Conservation (phyloP, 140 eudicot genomes). For the Bidens hawaiensis region DNA sequence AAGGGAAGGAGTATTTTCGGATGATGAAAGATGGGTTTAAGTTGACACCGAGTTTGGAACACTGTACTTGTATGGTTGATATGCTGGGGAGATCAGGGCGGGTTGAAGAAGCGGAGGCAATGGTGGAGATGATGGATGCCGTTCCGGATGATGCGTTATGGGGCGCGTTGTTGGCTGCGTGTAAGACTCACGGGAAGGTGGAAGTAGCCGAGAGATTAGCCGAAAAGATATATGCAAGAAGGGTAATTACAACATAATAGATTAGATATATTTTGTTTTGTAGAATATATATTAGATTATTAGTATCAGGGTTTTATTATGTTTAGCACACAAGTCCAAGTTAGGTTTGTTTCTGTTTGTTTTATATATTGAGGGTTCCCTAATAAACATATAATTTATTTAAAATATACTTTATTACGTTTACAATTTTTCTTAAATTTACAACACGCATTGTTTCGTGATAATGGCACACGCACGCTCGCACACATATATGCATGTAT, state of each 20-base stretch:
- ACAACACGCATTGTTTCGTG: background rate
- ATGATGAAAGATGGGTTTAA: conserved; percentile 40
- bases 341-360: too few relatives aligned
- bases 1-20: conserved; percentile 45
- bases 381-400: too few relatives aligned
- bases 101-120: conserved; percentile 40
- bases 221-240: conserved; percentile 39
- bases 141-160: conserved; percentile 44
- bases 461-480: background rate
- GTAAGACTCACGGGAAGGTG: conserved; percentile 43
- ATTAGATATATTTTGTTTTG: too few relatives aligned
- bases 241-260: conserved; percentile 3
- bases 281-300: too few relatives aligned
- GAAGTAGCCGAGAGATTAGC: conserved; percentile 49
- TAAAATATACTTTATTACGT: background rate
- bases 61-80: conserved; percentile 63
- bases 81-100: conserved; percentile 57
- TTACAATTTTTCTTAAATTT: conserved; percentile 6
- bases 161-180: conserved; percentile 45
- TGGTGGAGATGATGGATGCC: conserved; percentile 40
- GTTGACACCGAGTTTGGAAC: conserved; percentile 39
- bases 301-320: too few relatives aligned
- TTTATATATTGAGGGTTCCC: too few relatives aligned
- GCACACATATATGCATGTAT: background rate
- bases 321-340: too few relatives aligned